Evolutionary conservation across 495 filamentous ascomycete genomes (phyloP).

Genomic region (Chlorociboria aeruginascens): DNA sequence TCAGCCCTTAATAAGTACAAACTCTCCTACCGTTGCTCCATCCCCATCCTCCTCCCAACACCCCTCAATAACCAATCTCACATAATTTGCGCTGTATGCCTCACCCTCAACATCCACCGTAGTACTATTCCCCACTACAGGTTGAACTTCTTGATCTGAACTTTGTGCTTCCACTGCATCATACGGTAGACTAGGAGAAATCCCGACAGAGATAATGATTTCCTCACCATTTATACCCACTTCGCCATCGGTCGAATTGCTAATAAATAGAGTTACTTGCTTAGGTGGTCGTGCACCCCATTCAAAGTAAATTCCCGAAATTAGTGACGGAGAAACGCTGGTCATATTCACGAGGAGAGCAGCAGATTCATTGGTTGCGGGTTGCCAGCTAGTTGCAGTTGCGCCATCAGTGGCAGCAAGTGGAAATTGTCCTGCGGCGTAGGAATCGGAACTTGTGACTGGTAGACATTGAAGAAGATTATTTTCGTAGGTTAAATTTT

Average conservation of each 20-base stretch:
- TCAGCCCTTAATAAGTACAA: slow-evolving; percentile 27
- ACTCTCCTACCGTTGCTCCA: slow-evolving; percentile 64
- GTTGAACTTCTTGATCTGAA: slow-evolving; percentile 3
- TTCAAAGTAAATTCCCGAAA: slow-evolving; percentile 50
- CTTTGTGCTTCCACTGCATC: background rate
- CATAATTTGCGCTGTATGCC: slow-evolving; percentile 22
- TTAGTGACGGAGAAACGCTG: slow-evolving; percentile 20
- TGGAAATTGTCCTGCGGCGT: slow-evolving; percentile 60
- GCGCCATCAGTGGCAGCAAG: slow-evolving; percentile 59
- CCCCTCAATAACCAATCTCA: slow-evolving; percentile 32
- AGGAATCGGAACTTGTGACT: slow-evolving; percentile 33
- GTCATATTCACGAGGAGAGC: slow-evolving; percentile 37
- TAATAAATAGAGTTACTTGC: slow-evolving; percentile 43
- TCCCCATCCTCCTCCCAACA: slow-evolving; percentile 35
- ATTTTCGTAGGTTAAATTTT: slow-evolving; percentile 35
- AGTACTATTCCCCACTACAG: slow-evolving; percentile 15
- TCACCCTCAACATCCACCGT: slow-evolving; percentile 4
- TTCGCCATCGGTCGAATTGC: slow-evolving; percentile 26
- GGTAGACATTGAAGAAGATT: slow-evolving; percentile 61
- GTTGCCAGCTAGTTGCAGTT: slow-evolving; percentile 62
- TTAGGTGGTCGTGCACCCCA: slow-evolving; percentile 52
- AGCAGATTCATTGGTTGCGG: slow-evolving; percentile 33
- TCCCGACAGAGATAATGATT: slow-evolving; percentile 14
- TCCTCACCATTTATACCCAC: slow-evolving; percentile 14
- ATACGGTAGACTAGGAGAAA: slow-evolving; percentile 24